Evolutionary conservation across 1,284 basidiomycete species (phyloP).

Genomic region (Anthracocystis panici-leucophaei): DNA sequence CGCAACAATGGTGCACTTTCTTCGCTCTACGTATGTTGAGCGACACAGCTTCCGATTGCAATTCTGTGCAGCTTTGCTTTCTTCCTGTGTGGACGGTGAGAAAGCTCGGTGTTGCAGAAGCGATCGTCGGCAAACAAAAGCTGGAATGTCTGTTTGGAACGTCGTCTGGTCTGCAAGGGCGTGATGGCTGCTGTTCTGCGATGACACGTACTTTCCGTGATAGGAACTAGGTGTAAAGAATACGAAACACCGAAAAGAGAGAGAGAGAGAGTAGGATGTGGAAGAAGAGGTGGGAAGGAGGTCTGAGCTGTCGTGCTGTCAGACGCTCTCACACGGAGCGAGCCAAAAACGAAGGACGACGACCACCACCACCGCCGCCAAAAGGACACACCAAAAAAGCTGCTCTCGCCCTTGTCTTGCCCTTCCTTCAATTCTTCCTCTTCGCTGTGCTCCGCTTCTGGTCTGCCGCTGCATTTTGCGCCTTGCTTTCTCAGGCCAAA

Average conservation of each 20-base stretch:
- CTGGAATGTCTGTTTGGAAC: not conserved
- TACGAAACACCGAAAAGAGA: constrained; percentile 33
- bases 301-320: not conserved
- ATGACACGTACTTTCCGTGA: constrained; percentile 48
- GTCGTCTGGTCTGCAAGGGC: constrained; percentile 1
- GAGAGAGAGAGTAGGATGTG: constrained; percentile 15
- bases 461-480: constrained; percentile 1
- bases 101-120: not conserved
- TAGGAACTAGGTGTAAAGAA: constrained; percentile 34
- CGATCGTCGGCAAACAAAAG: not conserved
- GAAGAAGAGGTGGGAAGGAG: constrained; percentile 12
- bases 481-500: not conserved
- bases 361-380: not conserved
- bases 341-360: constrained; percentile 1
- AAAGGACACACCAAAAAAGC: not conserved
- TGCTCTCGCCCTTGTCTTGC: not conserved
- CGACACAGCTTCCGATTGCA: not conserved
- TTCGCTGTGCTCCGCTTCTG: not conserved
- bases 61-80: not conserved
- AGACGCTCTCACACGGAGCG: constrained; percentile 12
- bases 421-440: constrained; percentile 1
- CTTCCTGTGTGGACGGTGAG: not conserved
- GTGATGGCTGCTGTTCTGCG: constrained; percentile 2
- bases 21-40: not conserved
- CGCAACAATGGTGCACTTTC: constrained; percentile 2